These are phyloP conservation scores for Acer yangbiense DNA, from an alignment of 345 rosid species.

Conservation along the genomic window DNA sequence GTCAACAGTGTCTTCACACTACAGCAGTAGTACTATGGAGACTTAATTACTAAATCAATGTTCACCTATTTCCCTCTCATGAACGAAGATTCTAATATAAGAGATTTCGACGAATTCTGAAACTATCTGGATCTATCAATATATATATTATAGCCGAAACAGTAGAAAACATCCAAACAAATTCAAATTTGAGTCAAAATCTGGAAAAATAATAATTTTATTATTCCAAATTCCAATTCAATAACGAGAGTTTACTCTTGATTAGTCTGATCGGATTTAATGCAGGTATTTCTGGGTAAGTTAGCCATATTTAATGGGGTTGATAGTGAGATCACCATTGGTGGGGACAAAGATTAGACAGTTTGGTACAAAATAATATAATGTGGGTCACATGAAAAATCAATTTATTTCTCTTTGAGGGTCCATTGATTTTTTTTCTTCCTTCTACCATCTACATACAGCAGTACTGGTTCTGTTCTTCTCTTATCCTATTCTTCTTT, in stretches of 20 bases:
- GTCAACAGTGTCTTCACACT: neutral
- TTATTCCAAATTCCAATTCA: neutral
- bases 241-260: slow-evolving; percentile 19
- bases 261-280: slow-evolving; percentile 6
- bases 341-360: slow-evolving; percentile 32
- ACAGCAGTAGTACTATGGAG: neutral
- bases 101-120: too few species aligned
- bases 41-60: neutral
- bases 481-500: slow-evolving; percentile 26
- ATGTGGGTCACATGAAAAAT: slow-evolving; percentile 16
- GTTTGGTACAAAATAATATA: slow-evolving; percentile 32
- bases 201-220: too few species aligned
- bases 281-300: slow-evolving; percentile 22
- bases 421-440: slow-evolving; percentile 12
- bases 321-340: slow-evolving; percentile 13
- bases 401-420: slow-evolving; percentile 14
- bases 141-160: neutral
- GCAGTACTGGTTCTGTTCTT: slow-evolving; percentile 8
- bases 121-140: too few species aligned
- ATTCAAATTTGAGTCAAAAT: neutral
- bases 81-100: too few species aligned
- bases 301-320: slow-evolving; percentile 19
- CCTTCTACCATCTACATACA: neutral
- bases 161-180: neutral
- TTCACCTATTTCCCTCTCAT: neutral